Base-by-base conservation (phyloP, 148 eudicot genomes). In the Pouteria glomerata region DNA sequence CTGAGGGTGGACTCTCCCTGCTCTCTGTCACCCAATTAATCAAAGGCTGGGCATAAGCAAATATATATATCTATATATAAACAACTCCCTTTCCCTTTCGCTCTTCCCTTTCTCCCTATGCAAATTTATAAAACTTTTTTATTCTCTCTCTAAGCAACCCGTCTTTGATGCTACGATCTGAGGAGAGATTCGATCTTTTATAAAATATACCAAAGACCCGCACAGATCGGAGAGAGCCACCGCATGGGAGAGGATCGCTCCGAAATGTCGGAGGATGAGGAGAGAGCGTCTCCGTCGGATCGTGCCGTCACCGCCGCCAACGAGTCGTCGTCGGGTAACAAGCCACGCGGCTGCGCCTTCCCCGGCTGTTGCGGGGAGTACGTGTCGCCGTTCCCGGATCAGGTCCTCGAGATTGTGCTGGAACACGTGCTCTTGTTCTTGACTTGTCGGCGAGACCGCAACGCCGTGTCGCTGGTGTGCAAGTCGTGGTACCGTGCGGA, bases 401-500 rank as follows among this genome's bases (percentile, higher is more conserved):
- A 91, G 44, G 88, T 89, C 0, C 78, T 91, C 18, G 97, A 91
- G 75, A 91, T 88, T 80, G 97, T 91, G 0, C 80, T 91, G 0
- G 97, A 91, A 16, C 82, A 81, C 81, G 92, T 91, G 1, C 86
- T 91, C 21, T 77, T 77, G 45, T 82, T 82, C 84, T 78, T 91
- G 3, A 87, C 91, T 0, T 64, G 66, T 13, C 84, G 87, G 37
- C 77, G 73, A 0, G 94, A 91, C 77, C 83, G 94, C 1, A 87
- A 84, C 94, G 62, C 94, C 0, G 94, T 79, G 1, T 89, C 97
- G 0, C 41, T 89, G 0, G 97, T 91, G 0, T 87, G 90, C 74
- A 85, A 80, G 37, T 85, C 97, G 3, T 91, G 97, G 97, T 87
- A 78, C 80, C 82, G 81, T 0, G 85, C 84, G 0, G 97, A 91